Percentiles rank a stretch among this genome's conserved stretches.
These are phyloP conservation scores for Stropharia rugosoannulata DNA, from an alignment of 768 basidiomycete species.

Conservation along the genomic window DNA sequence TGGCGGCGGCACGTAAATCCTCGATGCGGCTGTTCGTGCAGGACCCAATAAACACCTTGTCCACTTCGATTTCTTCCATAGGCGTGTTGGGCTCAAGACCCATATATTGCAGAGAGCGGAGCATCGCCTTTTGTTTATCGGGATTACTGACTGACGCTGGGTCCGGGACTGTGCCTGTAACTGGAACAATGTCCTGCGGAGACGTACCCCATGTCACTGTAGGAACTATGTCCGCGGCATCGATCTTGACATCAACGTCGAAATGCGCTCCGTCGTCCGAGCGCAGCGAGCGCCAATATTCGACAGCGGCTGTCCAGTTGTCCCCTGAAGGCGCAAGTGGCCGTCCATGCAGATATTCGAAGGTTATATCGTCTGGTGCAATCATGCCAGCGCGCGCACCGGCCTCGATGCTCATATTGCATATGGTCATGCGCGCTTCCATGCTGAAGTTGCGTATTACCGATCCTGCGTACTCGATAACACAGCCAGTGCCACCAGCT, in stretches of 20 bases:
- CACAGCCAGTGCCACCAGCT: constrained; percentile 87
- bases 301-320: constrained; percentile 80
- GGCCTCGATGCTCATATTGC: constrained; percentile 96
- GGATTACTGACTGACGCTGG: constrained; percentile 65
- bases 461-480: constrained; percentile 89
- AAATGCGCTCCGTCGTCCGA: constrained; percentile 84
- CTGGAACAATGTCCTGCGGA: constrained; percentile 86
- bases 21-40: constrained; percentile 96
- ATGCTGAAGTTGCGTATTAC: constrained; percentile 83
- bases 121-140: constrained; percentile 64
- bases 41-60: constrained; percentile 93
- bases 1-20: constrained; percentile 85
- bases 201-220: constrained; percentile 94
- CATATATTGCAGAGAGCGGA: constrained; percentile 84
- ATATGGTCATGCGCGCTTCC: constrained; percentile 89
- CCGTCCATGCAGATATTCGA: constrained; percentile 77
- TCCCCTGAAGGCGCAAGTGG: constrained; percentile 83
- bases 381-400: constrained; percentile 94
- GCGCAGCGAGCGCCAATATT: constrained; percentile 80
- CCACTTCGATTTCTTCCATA: constrained; percentile 77
- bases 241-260: constrained; percentile 78
- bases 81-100: constrained; percentile 74
- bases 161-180: constrained; percentile 79
- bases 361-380: constrained; percentile 86
- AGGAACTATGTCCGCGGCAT: constrained; percentile 83